phyloP scores from a whole-genome alignment of 2,329 filamentous ascomycete genomes.

The Verticillium nonalfalfae region DNA sequence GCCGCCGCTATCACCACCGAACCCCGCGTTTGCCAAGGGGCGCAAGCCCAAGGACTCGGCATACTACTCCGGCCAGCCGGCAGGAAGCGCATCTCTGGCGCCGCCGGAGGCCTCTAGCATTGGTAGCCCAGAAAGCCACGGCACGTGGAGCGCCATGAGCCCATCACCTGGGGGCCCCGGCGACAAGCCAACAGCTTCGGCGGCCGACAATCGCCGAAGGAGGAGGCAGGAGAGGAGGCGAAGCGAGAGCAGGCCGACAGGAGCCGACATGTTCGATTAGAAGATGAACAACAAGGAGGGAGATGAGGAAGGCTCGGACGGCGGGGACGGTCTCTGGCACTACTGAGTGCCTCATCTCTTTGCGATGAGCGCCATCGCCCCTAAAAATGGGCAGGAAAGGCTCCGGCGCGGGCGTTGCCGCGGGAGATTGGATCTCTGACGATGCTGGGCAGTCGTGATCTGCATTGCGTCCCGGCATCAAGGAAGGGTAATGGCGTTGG shows the following conservation, averaged over 20 bases:
- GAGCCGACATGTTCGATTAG: slow-evolving; percentile 31
- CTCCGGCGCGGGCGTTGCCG: neutral
- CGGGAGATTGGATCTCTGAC: neutral
- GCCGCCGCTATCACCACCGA: slow-evolving; percentile 46
- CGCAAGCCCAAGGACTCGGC: slow-evolving; percentile 51
- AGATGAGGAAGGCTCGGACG: neutral
- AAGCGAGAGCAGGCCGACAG: slow-evolving; percentile 29
- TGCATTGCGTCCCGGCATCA: neutral
- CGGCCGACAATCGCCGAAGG: slow-evolving; percentile 45
- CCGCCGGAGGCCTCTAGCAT: slow-evolving; percentile 37
- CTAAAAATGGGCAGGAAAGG: neutral
- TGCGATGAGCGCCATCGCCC: neutral
- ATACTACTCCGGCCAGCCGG: slow-evolving; percentile 49
- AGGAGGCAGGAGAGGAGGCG: slow-evolving; percentile 48
- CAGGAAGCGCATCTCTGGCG: slow-evolving; percentile 26
- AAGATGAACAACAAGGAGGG: neutral
- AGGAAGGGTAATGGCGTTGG: neutral
- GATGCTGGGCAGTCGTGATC: neutral
- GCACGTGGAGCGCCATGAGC: slow-evolving; percentile 48
- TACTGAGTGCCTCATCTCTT: neutral
- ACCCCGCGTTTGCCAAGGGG: slow-evolving; percentile 47
- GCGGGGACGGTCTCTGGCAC: neutral
- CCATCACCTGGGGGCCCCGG: slow-evolving; percentile 34
- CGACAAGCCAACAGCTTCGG: slow-evolving; percentile 26
- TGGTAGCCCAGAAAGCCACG: slow-evolving; percentile 38